Base-by-base conservation (phyloP, 2,329 filamentous ascomycete genomes). In the Leptographium galeiforme region DNA sequence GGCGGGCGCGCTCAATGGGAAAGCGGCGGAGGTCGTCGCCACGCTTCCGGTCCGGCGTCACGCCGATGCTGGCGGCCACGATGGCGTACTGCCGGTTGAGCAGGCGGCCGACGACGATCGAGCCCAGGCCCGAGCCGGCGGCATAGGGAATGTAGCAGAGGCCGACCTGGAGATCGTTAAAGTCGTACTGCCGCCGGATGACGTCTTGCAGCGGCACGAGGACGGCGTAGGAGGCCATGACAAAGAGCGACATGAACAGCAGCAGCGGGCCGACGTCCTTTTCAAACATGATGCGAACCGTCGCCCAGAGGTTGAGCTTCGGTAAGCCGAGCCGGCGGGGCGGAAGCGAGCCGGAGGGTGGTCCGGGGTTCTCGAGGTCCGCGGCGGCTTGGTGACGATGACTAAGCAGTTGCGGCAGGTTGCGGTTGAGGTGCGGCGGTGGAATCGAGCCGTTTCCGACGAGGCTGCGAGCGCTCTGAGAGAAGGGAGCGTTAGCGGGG, bases 71-170 rank as follows among this genome's bases (percentile, higher is more conserved):
- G 8, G 62, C 62, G 2, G 79, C 78, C 43, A 77, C 69, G 11
- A 78, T 73, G 0, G 70, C 68, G 60, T 80, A 86, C 61, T 82
- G 81, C 68, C 73, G 76, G 63, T 86, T 80, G 8, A 84, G 68
- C 5, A 82, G 59, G 44, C 70, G 69, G 13, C 82, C 78, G 0
- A 66, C 63, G 1, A 64, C 57, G 16, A 67, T 49, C 2, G 66
- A 62, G 6, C 68, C 66, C 2, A 67, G n/a, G 16, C 68, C 62
- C 33, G 66, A 66, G 4, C 70, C 70, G 8, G 60, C 56, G 2
- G 66, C 64, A 54, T 67, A 67, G 8, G 70, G 69, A 10, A 71
- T 63, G 57, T 67, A 70, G 61, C 64, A 67, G 5, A 70, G 61
- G n/a, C 74, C 74, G 2, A 77, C 65, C 33, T 70, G 68, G 16